These are phyloP conservation scores for Hibiscus tridactylites DNA, from an alignment of 345 rosid genomes.

Conservation along the genomic window DNA sequence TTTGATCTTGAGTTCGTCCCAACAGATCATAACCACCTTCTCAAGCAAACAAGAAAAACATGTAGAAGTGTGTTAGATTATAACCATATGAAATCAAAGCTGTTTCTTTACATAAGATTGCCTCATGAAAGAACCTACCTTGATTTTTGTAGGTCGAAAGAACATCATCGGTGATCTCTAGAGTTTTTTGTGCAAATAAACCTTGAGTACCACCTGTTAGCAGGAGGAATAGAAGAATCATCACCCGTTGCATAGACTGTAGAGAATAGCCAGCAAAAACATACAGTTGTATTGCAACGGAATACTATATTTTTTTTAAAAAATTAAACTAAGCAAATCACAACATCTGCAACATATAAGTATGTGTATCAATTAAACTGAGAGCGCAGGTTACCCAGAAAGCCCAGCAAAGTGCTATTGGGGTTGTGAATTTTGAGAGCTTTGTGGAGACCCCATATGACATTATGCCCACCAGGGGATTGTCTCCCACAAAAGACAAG, in stretches of 20 bases:
- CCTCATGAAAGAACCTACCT: conserved; percentile 36
- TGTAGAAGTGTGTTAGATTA: neutral
- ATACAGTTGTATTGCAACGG: neutral
- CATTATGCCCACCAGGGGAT: conserved; percentile 98
- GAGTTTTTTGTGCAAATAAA: conserved; percentile 85
- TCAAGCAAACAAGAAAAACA: conserved; percentile 4
- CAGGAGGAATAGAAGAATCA: conserved; percentile 1
- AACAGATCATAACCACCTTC: conserved; percentile 94
- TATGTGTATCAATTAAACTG: neutral
- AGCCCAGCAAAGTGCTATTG: conserved; percentile 63
- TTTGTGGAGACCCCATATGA: conserved; percentile 77
- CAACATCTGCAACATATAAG: neutral
- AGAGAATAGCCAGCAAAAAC: neutral
- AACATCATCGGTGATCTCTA: conserved; percentile 72
- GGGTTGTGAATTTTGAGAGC: conserved; percentile 86
- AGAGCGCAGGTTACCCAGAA: conserved; percentile 50
- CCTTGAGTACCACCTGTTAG: conserved; percentile 94
- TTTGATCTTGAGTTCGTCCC: conserved; percentile 96
- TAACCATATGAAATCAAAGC: conserved; percentile 8
- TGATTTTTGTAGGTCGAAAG: conserved; percentile 90
- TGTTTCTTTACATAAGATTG: neutral
- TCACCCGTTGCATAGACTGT: neutral
- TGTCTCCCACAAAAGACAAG: conserved; percentile 93
- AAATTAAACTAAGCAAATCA: neutral
- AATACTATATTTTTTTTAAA: neutral